These are phyloP conservation scores for Teunomyces kruisii DNA, from an alignment of 805 yeast genomes.

Conservation along the genomic window DNA sequence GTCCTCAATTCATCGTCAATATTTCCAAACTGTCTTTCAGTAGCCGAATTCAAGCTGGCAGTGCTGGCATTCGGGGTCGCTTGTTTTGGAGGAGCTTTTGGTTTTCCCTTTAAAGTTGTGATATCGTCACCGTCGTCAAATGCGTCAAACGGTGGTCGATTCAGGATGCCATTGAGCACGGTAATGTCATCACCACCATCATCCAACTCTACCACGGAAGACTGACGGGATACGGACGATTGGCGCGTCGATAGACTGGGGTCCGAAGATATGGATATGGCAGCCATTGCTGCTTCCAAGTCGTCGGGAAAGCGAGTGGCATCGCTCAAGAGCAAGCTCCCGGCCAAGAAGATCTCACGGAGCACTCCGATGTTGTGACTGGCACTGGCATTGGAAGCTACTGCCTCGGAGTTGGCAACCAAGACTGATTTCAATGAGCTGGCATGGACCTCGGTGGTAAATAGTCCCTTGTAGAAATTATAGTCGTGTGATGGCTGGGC, in stretches of 20 bases:
- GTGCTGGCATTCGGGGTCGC: not conserved
- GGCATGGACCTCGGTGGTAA: slow-evolving; percentile 23
- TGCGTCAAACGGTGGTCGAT: not conserved
- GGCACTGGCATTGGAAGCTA: slow-evolving; percentile 37
- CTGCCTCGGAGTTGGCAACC: slow-evolving; percentile 19
- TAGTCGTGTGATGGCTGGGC: slow-evolving; percentile 15
- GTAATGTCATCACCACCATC: slow-evolving; percentile 25
- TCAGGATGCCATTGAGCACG: slow-evolving; percentile 12
- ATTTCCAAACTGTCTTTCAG: slow-evolving; percentile 10
- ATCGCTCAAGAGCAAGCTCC: slow-evolving; percentile 18
- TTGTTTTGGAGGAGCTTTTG: not conserved
- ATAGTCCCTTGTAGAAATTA: slow-evolving; percentile 21
- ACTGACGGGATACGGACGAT: not conserved
- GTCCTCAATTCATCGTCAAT: slow-evolving; percentile 21
- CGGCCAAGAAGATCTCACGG: slow-evolving; percentile 18
- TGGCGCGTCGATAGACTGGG: not conserved
- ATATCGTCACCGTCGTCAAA: slow-evolving; percentile 23
- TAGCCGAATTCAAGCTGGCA: not conserved
- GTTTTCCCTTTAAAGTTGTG: slow-evolving; percentile 15
- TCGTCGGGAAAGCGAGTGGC: slow-evolving; percentile 17
- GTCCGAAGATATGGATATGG: not conserved
- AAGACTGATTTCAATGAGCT: slow-evolving; percentile 22
- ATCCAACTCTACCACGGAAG: slow-evolving; percentile 5
- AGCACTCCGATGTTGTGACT: slow-evolving; percentile 9
- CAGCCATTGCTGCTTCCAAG: not conserved